These are phyloP conservation scores for Cutaneotrichosporon cutaneum DNA, from an alignment of 1,284 basidiomycete species.

Conservation along the genomic window DNA sequence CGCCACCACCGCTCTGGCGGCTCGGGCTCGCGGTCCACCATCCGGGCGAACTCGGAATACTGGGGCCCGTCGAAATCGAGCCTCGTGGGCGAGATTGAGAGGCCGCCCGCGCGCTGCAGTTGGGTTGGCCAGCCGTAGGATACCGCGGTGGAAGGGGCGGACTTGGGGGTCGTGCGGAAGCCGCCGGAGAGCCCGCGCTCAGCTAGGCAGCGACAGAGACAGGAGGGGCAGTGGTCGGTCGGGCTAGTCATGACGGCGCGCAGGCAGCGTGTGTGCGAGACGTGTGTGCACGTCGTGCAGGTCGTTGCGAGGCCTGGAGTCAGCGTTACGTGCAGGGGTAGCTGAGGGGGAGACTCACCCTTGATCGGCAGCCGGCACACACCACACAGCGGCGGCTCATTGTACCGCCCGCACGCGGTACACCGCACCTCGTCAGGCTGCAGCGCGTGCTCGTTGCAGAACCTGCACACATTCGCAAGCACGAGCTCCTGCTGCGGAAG, in stretches of 20 bases:
- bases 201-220: conserved; percentile 37
- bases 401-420: conserved; percentile 1
- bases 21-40: background rate
- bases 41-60: background rate
- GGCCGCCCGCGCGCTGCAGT: background rate
- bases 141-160: background rate
- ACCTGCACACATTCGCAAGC: conserved; percentile 20
- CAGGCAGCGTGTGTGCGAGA: conserved; percentile 64
- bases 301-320: conserved; percentile 65
- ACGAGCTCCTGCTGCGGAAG: conserved; percentile 12
- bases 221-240: conserved; percentile 38
- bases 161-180: conserved; percentile 15
- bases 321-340: background rate
- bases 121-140: background rate
- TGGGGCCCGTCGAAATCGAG: conserved; percentile 14
- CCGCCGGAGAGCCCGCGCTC: conserved; percentile 27
- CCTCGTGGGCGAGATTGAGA: conserved; percentile 4
- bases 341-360: conserved; percentile 56
- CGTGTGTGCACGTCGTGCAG: conserved; percentile 66
- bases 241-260: conserved; percentile 11
- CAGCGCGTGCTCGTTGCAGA: conserved; percentile 15
- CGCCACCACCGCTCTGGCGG: background rate
- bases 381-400: conserved; percentile 18
- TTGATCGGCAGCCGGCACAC: conserved; percentile 71
- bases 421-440: conserved; percentile 10